Evolutionary conservation across 1,284 basidiomycete species (phyloP).

Genomic region (Moesziomyces antarcticus): DNA sequence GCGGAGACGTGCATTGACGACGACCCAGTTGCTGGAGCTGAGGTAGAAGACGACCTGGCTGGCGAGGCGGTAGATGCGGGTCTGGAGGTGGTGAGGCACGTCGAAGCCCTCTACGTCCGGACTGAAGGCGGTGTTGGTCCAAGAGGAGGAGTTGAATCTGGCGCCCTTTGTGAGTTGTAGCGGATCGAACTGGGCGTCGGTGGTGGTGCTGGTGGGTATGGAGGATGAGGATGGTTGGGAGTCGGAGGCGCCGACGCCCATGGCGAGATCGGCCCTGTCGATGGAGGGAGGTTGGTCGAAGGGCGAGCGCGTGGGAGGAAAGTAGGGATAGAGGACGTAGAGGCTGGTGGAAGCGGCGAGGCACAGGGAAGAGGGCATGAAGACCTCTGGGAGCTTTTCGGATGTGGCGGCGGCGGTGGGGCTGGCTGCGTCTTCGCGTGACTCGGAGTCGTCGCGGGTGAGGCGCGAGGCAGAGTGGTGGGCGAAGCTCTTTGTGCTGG

Average conservation of each 20-base stretch:
- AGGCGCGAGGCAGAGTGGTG: constrained; percentile 21
- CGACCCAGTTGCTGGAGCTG: constrained; percentile 88
- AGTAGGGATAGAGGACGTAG: constrained; percentile 56
- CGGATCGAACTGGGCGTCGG: neutral
- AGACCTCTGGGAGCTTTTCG: constrained; percentile 40
- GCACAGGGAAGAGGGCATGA: constrained; percentile 50
- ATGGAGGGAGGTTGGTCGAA: constrained; percentile 35
- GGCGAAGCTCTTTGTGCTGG: constrained; percentile 27
- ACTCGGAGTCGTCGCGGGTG: constrained; percentile 30
- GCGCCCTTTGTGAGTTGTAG: constrained; percentile 8
- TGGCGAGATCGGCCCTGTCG: constrained; percentile 9
- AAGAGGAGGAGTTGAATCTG: constrained; percentile 50
- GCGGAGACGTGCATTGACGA: constrained; percentile 80
- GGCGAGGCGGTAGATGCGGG: constrained; percentile 68
- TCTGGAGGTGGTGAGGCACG: constrained; percentile 34
- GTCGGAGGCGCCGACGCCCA: constrained; percentile 2
- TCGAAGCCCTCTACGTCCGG: constrained; percentile 42
- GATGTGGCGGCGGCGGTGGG: neutral
- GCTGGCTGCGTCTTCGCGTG: constrained; percentile 19
- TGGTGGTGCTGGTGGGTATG: neutral
- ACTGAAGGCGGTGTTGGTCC: constrained; percentile 37
- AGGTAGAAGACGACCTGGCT: constrained; percentile 87
- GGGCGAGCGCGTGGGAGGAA: constrained; percentile 51
- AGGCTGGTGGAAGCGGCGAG: constrained; percentile 52
- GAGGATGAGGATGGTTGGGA: neutral